phyloP scores from a whole-genome alignment of 768 basidiomycete genomes.

The Rhodotorula diobovata region DNA sequence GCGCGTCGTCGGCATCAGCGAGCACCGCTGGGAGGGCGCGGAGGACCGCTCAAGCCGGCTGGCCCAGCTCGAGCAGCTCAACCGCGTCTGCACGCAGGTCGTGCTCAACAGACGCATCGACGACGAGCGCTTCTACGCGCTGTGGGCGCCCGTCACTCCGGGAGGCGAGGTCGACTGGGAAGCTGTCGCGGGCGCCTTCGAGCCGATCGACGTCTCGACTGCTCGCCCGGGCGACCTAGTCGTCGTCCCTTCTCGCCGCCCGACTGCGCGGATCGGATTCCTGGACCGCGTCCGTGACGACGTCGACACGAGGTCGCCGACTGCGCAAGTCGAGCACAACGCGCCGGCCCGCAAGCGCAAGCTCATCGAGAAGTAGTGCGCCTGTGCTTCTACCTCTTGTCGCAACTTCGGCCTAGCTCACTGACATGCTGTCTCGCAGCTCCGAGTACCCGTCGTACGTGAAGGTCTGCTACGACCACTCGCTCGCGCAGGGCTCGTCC shows the following conservation, averaged over 20 bases:
- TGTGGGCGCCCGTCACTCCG: slow-evolving; percentile 62
- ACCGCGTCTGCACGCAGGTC: slow-evolving; percentile 57
- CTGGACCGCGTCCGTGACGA: slow-evolving; percentile 8
- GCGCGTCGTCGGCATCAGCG: slow-evolving; percentile 46
- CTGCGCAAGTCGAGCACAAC: neutral
- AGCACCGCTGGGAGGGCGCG: slow-evolving; percentile 50
- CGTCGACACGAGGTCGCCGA: slow-evolving; percentile 5
- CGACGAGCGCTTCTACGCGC: slow-evolving; percentile 55
- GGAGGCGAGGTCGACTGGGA: slow-evolving; percentile 41
- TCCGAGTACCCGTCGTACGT: slow-evolving; percentile 1
- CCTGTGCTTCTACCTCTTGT: neutral
- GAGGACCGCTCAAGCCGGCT: slow-evolving; percentile 55
- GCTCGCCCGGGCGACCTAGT: slow-evolving; percentile 7
- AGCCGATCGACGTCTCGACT: neutral
- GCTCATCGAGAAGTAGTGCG: slow-evolving; percentile 4
- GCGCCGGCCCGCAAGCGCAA: neutral
- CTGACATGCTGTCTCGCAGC: neutral
- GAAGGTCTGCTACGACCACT: slow-evolving; percentile 4
- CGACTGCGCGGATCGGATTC: neutral
- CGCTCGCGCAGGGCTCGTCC: neutral
- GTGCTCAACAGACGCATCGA: slow-evolving; percentile 28
- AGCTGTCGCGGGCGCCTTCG: slow-evolving; percentile 10
- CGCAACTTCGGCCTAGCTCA: neutral
- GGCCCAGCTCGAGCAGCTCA: slow-evolving; percentile 62
- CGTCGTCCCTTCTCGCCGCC: slow-evolving; percentile 11